Base-by-base conservation (phyloP, 306 rosid genomes). In the Citrullus mucosospermus region DNA sequence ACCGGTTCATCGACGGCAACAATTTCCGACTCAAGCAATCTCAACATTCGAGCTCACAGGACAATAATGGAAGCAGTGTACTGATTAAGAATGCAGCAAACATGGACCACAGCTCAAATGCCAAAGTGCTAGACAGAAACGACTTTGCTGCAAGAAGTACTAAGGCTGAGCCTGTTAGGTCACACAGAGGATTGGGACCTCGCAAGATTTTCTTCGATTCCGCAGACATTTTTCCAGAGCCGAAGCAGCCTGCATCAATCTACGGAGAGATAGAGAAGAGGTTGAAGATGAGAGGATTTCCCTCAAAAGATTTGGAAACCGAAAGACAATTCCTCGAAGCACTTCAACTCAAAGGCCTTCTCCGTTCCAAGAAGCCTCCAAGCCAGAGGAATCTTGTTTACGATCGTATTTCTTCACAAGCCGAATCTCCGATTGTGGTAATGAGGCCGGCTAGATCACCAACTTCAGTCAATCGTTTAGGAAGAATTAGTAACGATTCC, bases 151-250 rank as follows among this genome's bases (percentile, higher is more conserved):
- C 60, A 12, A 78, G 82, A 66, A 78, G 77, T 77, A 72, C n/a
- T 54, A 88, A 80, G 80, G 41, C 50, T 34, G 88, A 79, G 30
- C 69, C 81, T 9, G 53, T 68, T 4, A 88, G 81, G 82, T 78
- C 84, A 0, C 54, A 80, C 17, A 89, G 84, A 80, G 88, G 87
- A 85, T 82, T 87, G 59, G 88, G 80, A 50, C 93, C 82, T 74
- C 88, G 90, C 86, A 95, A 91, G 92, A 85, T 94, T 78, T 92
- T 87, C 87, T 90, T 84, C n/a, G 93, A 95, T 44, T 82, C 99
- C 3, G 84, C 92, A 4, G 99, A 95, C 48, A 87, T 91, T 82
- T 92, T 91, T 46, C 97, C 96, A 0, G 98, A 95, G 79, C 92
- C 92, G 0, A 95, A 91, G 46, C 90, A 90, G n/a, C 81, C 84